Evolutionary conservation across 352 stramenopile species (phyloP), one percentile per base, ranked within the genome.

Genomic region (Globisporangium ultimum): DNA sequence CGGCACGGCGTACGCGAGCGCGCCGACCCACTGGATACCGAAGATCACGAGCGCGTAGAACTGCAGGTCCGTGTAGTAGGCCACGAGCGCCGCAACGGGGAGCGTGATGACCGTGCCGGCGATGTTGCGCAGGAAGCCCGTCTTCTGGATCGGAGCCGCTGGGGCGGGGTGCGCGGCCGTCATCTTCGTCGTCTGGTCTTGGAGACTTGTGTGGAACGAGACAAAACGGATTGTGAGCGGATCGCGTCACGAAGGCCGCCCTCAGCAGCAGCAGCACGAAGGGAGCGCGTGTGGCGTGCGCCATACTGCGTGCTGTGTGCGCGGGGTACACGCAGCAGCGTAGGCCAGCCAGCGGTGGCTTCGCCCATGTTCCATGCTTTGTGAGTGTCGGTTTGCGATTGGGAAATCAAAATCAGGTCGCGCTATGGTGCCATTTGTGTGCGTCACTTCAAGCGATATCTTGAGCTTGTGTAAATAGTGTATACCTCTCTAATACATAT

Each of bases 11-110:
- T 88, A 82, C 34, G 80, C 60, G 48, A 84, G 48, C 18, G 75
- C 74, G 17, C 76, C 73, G 49, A 82, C 56, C 80, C 80, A 89
- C 58, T 88, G 78, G 48, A 89, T 67, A 14, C 64, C 71, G 38
- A 89, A 72, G 56, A 74, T 71, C 38, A 84, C 66, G n/a, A 67
- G 59, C 34, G 72, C 76, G 34, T 76, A 80, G 47, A 72, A 62
- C 53, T 79, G 61, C 49, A 88, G 56, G 20, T 75, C 61, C 18
- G 71, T 79, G 50, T 55, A 68, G 59, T 65, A 61, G 13, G 67
- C 52, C 52, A 88, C 68, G 47, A 65, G 58, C 48, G 71, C 68
- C 7, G 67, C 72, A 45, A 84, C 52, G 13, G 68, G 64, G 28
- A 84, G 28, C 47, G 65, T 73, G 43, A 82, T 70, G 17, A 63